Evolutionary conservation across 805 yeast species (phyloP).

Genomic region (Lipomyces orientalis): DNA sequence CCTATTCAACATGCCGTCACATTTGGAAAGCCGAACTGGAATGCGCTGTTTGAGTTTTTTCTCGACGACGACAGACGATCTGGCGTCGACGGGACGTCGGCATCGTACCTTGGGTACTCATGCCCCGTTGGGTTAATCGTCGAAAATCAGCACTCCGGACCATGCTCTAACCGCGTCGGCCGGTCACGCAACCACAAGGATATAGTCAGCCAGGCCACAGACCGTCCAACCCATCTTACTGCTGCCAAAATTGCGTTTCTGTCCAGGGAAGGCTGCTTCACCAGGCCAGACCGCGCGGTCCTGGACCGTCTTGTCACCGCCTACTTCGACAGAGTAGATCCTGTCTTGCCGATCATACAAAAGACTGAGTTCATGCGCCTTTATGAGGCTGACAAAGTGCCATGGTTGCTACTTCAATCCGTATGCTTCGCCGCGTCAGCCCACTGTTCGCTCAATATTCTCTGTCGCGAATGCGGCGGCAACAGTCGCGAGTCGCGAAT

Average conservation of each 20-base stretch:
- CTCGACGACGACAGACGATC: too few relatives aligned
- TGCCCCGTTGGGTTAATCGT: conserved; percentile 21
- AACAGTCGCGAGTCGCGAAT: conserved; percentile 9
- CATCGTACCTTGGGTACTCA: conserved; percentile 22
- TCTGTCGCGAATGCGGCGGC: background rate
- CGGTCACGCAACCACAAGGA: too few relatives aligned
- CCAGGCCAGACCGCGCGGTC: conserved; percentile 13
- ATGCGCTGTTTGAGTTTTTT: too few relatives aligned
- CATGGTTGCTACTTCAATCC: conserved; percentile 24
- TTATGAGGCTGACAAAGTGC: conserved; percentile 8
- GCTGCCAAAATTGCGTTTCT: conserved; percentile 10
- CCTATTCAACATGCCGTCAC: too few relatives aligned
- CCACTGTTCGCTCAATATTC: conserved; percentile 5
- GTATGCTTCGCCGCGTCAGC: conserved; percentile 22
- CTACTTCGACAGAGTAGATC: conserved; percentile 31
- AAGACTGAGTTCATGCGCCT: conserved; percentile 9
- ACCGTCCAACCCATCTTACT: conserved; percentile 13
- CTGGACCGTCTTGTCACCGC: conserved; percentile 22
- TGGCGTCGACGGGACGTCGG: background rate
- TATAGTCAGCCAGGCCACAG: too few relatives aligned
- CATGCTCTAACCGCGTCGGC: too few relatives aligned
- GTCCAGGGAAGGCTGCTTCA: conserved; percentile 16
- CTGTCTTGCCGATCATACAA: conserved; percentile 29
- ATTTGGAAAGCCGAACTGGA: background rate
- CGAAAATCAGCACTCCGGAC: background rate